These are phyloP conservation scores for Glaciozyma antarctica DNA, from an alignment of 768 basidiomycete species.

Conservation along the genomic window DNA sequence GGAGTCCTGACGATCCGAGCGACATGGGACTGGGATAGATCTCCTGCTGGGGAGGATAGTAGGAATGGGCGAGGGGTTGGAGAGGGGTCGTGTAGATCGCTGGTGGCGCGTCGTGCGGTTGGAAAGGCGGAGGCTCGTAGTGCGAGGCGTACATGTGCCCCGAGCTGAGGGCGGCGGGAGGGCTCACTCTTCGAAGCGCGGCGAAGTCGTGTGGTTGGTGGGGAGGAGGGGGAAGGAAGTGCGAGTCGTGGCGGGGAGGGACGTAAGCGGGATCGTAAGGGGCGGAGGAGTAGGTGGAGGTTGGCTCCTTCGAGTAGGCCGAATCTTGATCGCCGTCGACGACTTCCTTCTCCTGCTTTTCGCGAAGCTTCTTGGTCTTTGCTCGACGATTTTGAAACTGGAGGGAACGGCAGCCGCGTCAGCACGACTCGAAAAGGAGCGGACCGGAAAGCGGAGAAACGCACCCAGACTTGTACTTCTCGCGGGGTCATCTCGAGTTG, in stretches of 20 bases:
- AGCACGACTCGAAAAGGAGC: background rate
- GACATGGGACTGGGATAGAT: slow-evolving; percentile 1
- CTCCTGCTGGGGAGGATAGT: background rate
- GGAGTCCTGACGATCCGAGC: background rate
- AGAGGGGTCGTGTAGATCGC: background rate
- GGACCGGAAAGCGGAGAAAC: background rate
- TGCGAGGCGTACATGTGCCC: background rate
- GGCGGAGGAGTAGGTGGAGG: background rate
- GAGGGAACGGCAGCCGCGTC: background rate
- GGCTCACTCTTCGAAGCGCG: background rate
- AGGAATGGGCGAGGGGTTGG: background rate
- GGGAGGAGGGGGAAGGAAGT: background rate
- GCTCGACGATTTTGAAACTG: slow-evolving; percentile 35
- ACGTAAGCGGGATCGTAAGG: background rate
- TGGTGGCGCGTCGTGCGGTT: background rate
- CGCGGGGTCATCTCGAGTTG: slow-evolving; percentile 85
- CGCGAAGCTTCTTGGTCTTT: slow-evolving; percentile 31
- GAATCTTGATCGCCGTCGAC: background rate
- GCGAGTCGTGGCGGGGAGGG: background rate
- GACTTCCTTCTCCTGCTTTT: slow-evolving; percentile 17
- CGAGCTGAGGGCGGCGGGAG: slow-evolving; percentile 3
- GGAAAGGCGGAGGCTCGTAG: background rate
- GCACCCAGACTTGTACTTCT: slow-evolving; percentile 75
- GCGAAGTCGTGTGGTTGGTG: slow-evolving; percentile 3
- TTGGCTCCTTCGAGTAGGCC: background rate